Evolutionary conservation across 1,284 basidiomycete genomes (phyloP).

Genomic region (Ceratobasidium sp.): DNA sequence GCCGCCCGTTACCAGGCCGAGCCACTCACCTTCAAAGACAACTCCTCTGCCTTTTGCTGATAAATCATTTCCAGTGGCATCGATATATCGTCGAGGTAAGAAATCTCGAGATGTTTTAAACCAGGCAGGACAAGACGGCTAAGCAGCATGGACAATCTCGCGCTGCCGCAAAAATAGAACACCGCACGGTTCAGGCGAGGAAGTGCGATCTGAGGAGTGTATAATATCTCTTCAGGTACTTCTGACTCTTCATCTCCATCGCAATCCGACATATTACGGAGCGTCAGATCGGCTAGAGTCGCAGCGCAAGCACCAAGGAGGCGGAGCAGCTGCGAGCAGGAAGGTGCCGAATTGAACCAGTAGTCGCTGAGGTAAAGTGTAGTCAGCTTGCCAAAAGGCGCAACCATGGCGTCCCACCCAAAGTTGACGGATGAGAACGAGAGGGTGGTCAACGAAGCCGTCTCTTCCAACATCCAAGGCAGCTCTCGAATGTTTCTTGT

Average conservation of each 20-base stretch:
- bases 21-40: slow-evolving; percentile 15
- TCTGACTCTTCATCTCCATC: slow-evolving; percentile 15
- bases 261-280: slow-evolving; percentile 32
- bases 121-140: slow-evolving; percentile 7
- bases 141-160: slow-evolving; percentile 11
- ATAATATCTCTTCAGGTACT: slow-evolving; percentile 14
- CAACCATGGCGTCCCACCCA: slow-evolving; percentile 1
- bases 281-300: slow-evolving; percentile 18
- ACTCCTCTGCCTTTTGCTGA: slow-evolving; percentile 3
- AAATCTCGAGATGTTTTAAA: slow-evolving; percentile 17
- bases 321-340: slow-evolving; percentile 7
- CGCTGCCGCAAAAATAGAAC: slow-evolving; percentile 24
- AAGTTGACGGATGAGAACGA: slow-evolving; percentile 13
- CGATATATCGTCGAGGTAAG: slow-evolving; percentile 25
- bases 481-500: slow-evolving; percentile 1
- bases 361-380: slow-evolving; percentile 29
- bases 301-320: slow-evolving; percentile 11
- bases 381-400: slow-evolving; percentile 6
- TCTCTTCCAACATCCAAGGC: slow-evolving; percentile 16
- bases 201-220: slow-evolving; percentile 8
- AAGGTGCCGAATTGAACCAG: slow-evolving; percentile 17
- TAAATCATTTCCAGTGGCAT: slow-evolving; percentile 17
- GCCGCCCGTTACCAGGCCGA: neutral
- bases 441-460: slow-evolving; percentile 3
- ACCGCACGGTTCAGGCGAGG: slow-evolving; percentile 22